These are phyloP conservation scores for Boletus coccyginus DNA, from an alignment of 768 basidiomycete genomes.

Conservation along the genomic window DNA sequence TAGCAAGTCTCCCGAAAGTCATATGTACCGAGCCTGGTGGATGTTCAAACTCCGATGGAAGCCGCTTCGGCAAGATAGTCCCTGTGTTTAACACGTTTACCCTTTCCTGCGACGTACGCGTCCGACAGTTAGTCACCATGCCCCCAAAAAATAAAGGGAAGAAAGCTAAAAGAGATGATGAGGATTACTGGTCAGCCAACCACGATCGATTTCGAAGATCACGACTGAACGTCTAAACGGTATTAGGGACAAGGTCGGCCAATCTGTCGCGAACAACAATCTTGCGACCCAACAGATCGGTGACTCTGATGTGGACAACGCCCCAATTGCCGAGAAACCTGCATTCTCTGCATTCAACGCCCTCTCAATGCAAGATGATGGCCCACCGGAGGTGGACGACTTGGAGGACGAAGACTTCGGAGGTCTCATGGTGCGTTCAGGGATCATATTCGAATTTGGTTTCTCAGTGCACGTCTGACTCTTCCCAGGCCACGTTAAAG, in stretches of 20 bases:
- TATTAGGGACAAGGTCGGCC: conserved; percentile 63
- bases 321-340: conserved; percentile 28
- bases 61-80: conserved; percentile 17
- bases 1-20: not conserved
- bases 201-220: conserved; percentile 15
- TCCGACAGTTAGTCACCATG: conserved; percentile 15
- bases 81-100: not conserved
- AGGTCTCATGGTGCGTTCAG: conserved; percentile 66
- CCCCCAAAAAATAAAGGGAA: conserved; percentile 79
- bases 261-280: conserved; percentile 47
- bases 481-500: conserved; percentile 63
- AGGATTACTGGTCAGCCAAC: conserved; percentile 67
- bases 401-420: conserved; percentile 61
- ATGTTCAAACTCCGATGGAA: conserved; percentile 12
- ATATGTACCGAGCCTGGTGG: no score
- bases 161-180: conserved; percentile 79
- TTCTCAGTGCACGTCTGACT: conserved; percentile 8
- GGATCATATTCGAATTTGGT: conserved; percentile 4
- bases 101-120: not conserved
- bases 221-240: conserved; percentile 11
- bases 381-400: conserved; percentile 43
- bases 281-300: conserved; percentile 26
- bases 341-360: conserved; percentile 54
- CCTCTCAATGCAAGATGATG: conserved; percentile 40
- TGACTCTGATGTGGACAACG: conserved; percentile 40